A percentile compares a stretch with the other conserved stretches of the same genome.
phyloP scores from a whole-genome alignment of 179 eudicot species.

The Silene noctiflora region DNA sequence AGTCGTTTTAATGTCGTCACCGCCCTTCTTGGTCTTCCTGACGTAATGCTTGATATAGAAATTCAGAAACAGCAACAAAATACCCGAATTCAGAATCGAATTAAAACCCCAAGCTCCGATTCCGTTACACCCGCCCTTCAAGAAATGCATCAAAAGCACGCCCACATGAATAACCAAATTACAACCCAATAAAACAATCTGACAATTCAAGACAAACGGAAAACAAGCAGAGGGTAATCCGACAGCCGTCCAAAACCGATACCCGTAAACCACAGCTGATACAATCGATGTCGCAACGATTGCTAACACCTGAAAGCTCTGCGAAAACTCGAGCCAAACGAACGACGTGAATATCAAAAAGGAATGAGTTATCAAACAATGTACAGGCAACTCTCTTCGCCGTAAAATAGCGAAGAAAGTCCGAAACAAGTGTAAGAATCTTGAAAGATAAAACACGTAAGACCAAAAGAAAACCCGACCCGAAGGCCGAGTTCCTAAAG shows the following conservation, averaged over 20 bases:
- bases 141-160: constrained; percentile 54
- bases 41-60: constrained; percentile 50
- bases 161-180: constrained; percentile 66
- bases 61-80: constrained; percentile 56
- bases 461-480: constrained; percentile 99
- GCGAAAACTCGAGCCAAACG: constrained; percentile 84
- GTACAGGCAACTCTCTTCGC: constrained; percentile 36
- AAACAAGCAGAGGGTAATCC: constrained; percentile 72
- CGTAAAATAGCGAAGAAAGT: constrained; percentile 47
- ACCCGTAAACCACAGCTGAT: constrained; percentile 62
- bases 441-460: constrained; percentile 65
- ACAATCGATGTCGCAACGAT: constrained; percentile 58
- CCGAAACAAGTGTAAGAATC: constrained; percentile 56
- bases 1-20: too few species aligned
- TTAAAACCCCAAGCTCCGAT: constrained; percentile 85
- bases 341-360: constrained; percentile 61
- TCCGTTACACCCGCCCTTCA: constrained; percentile 83
- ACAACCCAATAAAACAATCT: constrained; percentile 50
- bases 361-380: constrained; percentile 58
- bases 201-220: constrained; percentile 70
- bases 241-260: constrained; percentile 75
- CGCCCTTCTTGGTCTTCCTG: neutral
- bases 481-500: constrained; percentile 69
- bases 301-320: constrained; percentile 71
- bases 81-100: constrained; percentile 62